A percentile compares a stretch with the other conserved stretches of the same genome.
phyloP scores from a whole-genome alignment of 352 stramenopile species.

The Phytophthora tentaculata region DNA sequence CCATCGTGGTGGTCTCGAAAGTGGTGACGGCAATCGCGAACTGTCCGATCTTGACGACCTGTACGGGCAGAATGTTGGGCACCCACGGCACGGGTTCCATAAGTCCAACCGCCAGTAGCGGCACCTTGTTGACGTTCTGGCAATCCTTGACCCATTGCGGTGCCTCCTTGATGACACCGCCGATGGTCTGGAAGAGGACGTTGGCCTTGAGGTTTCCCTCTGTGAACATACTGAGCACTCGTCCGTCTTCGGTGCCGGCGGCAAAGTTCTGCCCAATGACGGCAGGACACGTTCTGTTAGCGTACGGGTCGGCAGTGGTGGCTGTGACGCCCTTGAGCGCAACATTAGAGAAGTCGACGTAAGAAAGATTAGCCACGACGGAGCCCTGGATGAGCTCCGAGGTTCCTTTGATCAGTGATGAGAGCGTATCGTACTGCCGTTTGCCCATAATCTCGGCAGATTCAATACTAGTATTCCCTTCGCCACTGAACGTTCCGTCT shows the following conservation, averaged over 20 bases:
- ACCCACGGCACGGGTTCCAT: slow-evolving; percentile 56
- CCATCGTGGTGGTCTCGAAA: slow-evolving; percentile 74
- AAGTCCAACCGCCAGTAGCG: slow-evolving; percentile 45
- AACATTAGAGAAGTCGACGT: slow-evolving; percentile 57
- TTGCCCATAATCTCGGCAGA: slow-evolving; percentile 52
- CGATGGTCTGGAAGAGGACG: slow-evolving; percentile 28
- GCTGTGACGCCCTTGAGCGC: slow-evolving; percentile 30
- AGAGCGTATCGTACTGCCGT: slow-evolving; percentile 40
- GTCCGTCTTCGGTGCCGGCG: slow-evolving; percentile 54
- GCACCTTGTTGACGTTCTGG: slow-evolving; percentile 49
- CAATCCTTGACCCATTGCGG: slow-evolving; percentile 54
- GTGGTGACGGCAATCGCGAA: slow-evolving; percentile 58
- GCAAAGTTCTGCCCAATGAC: slow-evolving; percentile 59
- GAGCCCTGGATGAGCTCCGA: slow-evolving; percentile 38
- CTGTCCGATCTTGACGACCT: slow-evolving; percentile 62
- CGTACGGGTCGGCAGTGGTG: slow-evolving; percentile 37
- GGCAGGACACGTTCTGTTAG: slow-evolving; percentile 46
- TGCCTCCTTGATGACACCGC: slow-evolving; percentile 7
- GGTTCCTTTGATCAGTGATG: slow-evolving; percentile 28
- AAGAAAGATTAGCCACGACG: slow-evolving; percentile 41
- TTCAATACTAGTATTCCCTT: slow-evolving; percentile 43
- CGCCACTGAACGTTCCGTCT: slow-evolving; percentile 50
- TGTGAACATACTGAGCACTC: slow-evolving; percentile 36
- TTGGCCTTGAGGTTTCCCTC: slow-evolving; percentile 48
- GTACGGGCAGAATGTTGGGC: slow-evolving; percentile 56